These are phyloP conservation scores for Dovyalis caffra DNA, from an alignment of 345 rosid species.

Conservation along the genomic window DNA sequence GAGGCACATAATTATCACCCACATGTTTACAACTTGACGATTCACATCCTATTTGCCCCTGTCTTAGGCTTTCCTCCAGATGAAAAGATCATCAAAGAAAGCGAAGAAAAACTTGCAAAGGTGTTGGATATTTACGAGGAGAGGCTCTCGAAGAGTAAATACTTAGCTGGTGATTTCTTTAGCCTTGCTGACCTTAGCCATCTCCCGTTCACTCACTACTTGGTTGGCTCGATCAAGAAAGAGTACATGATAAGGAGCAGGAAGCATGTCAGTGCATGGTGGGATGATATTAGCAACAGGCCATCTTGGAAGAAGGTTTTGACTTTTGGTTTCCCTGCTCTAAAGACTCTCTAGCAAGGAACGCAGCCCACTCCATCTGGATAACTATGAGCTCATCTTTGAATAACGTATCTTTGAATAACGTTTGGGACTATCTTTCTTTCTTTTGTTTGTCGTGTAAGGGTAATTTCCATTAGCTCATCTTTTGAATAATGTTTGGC, in stretches of 20 bases:
- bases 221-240: slow-evolving; percentile 53
- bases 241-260: slow-evolving; percentile 53
- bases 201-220: slow-evolving; percentile 54
- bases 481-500: too few species aligned
- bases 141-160: slow-evolving; percentile 56
- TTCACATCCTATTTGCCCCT: slow-evolving; percentile 47
- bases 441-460: too few species aligned
- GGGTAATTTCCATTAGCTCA: too few species aligned
- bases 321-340: slow-evolving; percentile 34
- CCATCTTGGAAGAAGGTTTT: slow-evolving; percentile 69
- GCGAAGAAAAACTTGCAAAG: slow-evolving; percentile 53
- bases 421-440: too few species aligned
- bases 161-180: slow-evolving; percentile 65
- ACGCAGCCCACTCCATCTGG: too few species aligned
- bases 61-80: slow-evolving; percentile 42
- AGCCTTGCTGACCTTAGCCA: slow-evolving; percentile 71
- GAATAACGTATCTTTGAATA: too few species aligned
- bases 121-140: slow-evolving; percentile 63
- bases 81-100: slow-evolving; percentile 46
- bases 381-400: too few species aligned
- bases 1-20: slow-evolving; percentile 61
- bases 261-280: slow-evolving; percentile 62
- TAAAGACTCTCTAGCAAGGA: slow-evolving; percentile 5
- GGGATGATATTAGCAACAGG: slow-evolving; percentile 62
- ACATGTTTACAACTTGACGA: slow-evolving; percentile 32